Evolutionary conservation across 805 yeast species (phyloP), one percentile per base, ranked within the genome.

Genomic region (Metschnikowia colocasiae): DNA sequence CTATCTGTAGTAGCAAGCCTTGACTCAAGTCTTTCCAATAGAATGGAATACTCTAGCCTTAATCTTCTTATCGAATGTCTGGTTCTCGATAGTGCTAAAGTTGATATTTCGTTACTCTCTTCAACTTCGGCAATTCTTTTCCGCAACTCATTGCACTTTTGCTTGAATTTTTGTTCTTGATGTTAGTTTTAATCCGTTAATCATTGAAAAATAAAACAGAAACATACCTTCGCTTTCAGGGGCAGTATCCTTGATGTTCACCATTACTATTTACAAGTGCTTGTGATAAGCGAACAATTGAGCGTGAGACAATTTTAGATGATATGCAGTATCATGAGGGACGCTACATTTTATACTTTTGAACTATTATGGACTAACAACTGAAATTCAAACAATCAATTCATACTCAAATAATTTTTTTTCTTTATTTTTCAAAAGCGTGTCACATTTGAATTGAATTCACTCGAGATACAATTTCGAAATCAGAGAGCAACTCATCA

Each of bases 11-110:
- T 68, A 29, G 26, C 15, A 20, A 39, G 33, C 15, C 36, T 40
- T 3, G 30, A 20, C 56, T 91, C 97, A 35, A 94, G 74, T 50
- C 87, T 75, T 61, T 92, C 97, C 37, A 91, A 68, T 26, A 94
- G 68, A 10, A 92, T 70, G 1, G 91, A 79, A 59, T 94, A 85
- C 61, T 94, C 98, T 38, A 90, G 75, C 48, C 96, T 79, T 39
- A 88, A 72, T 53, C 97, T 72, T 56, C 88, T 81, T 30, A 91
- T 82, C 7, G 90, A 80, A 23, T 81, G 75, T 53, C 87, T 81
- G 10, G 95, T 83, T 56, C 96, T 79, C 13, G 84, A 78, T 29
- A 94, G 80, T 1, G 94, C 87, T 26, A 89, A 67, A 0, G 90
- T 78, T 45, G 89, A 80, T 6, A 81, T 69, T 60, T 87, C 94